Evolutionary conservation across 805 yeast genomes (phyloP).

Genomic region (Wickerhamomyces strasburgensis): DNA sequence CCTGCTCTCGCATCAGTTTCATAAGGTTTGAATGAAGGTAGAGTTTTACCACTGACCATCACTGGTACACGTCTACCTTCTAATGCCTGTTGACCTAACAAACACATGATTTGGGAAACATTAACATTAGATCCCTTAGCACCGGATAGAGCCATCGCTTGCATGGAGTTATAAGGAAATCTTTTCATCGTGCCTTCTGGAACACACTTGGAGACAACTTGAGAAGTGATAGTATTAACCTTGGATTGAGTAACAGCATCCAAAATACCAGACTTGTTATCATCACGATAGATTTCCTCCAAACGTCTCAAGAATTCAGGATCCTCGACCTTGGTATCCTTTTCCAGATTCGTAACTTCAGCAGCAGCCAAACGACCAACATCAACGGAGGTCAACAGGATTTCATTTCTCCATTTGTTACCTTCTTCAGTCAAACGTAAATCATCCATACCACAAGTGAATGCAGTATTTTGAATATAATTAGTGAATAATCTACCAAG

Average conservation of each 20-base stretch:
- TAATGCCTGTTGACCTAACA: slow-evolving; percentile 96
- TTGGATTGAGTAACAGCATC: slow-evolving; percentile 95
- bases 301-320: slow-evolving; percentile 80
- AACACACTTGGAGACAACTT: slow-evolving; percentile 89
- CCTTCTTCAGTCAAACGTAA: slow-evolving; percentile 88
- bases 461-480: slow-evolving; percentile 86
- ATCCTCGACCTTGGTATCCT: slow-evolving; percentile 45
- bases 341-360: slow-evolving; percentile 83
- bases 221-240: slow-evolving; percentile 89
- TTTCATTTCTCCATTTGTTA: slow-evolving; percentile 80
- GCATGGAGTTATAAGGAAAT: slow-evolving; percentile 96
- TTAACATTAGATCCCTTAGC: slow-evolving; percentile 99
- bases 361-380: slow-evolving; percentile 90
- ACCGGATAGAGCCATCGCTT: slow-evolving; percentile 98
- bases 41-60: slow-evolving; percentile 96
- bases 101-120: slow-evolving; percentile 98
- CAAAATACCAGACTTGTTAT: slow-evolving; percentile 81
- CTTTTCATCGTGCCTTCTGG: slow-evolving; percentile 95
- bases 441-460: slow-evolving; percentile 99
- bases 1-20: slow-evolving; percentile 98
- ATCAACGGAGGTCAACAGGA: slow-evolving; percentile 69
- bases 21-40: slow-evolving; percentile 93
- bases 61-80: slow-evolving; percentile 99
- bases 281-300: slow-evolving; percentile 94
- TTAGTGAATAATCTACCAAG: slow-evolving; percentile 93